Evolutionary conservation across 495 filamentous ascomycete species (phyloP), one percentile per base, ranked within the genome.

Genomic region (Aspergillus conjunctus): DNA sequence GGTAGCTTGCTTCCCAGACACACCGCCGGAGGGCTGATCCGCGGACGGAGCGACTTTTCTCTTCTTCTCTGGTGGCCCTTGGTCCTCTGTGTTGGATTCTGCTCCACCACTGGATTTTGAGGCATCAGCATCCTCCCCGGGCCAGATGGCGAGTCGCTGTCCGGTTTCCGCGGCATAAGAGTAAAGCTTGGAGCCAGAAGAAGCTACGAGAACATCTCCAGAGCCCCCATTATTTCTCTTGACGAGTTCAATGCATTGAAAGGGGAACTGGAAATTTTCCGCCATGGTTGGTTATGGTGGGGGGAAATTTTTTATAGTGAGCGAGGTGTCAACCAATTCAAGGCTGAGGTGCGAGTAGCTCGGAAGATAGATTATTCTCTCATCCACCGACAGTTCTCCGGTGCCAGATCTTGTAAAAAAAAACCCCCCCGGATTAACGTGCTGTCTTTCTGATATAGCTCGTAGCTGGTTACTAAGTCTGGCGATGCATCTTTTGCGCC

Each of bases 171-270:
- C 71, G 59, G 77, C 71, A 51, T 81, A 83, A 15, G 76, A 77
- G 62, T 81, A 82, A 43, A 88, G 74, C 56, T 75, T 73, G n/a
- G 80, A 68, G 9, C 86, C 85, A 43, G 79, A 77, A 22, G 86
- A 82, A 14, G 80, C 85, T 54, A 88, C 67, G 26, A 90, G 68
- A 17, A 85, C 53, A 53, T 75, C 68, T 14, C 54, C 58, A 30
- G 58, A 61, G 59, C 58, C 58, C 64, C 64, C 45, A 60, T 67
- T 30, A 62, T 70, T 51, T 30, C 66, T 59, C 53, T 74, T 60
- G 69, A 77, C 79, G 54, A 78, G 78, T 30, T 74, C 73, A 51
- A 87, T 65, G 64, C 81, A 78, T 68, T 83, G 81, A 58, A 86
- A 84, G 10, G 81, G 82, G 68, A 81, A 73, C 58, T 71, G 74